These are phyloP conservation scores for Tulasnella sp. DNA, from an alignment of 768 basidiomycete species.

Conservation along the genomic window DNA sequence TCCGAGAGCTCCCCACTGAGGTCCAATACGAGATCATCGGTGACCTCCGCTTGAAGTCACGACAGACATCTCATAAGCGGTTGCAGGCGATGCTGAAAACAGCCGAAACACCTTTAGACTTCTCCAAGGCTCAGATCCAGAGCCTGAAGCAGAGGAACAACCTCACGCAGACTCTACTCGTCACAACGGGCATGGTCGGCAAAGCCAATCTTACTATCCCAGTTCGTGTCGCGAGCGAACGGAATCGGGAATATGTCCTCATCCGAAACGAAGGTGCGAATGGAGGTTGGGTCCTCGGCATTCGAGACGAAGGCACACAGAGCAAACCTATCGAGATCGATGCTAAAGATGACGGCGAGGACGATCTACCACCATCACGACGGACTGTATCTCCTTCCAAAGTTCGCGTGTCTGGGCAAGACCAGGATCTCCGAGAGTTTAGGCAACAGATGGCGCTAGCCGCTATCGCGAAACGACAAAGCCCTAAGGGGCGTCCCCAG, in stretches of 20 bases:
- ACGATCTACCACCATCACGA: conserved; percentile 31
- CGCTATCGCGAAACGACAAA: conserved; percentile 42
- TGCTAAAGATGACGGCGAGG: conserved; percentile 33
- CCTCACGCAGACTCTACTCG: conserved; percentile 84
- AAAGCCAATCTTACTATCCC: conserved; percentile 85
- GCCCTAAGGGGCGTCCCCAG: conserved; percentile 31
- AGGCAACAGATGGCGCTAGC: conserved; percentile 50
- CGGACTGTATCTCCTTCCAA: not conserved
- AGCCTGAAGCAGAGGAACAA: conserved; percentile 80
- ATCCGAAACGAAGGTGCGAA: conserved; percentile 79
- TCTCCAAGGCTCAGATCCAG: conserved; percentile 91
- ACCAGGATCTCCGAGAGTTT: conserved; percentile 54
- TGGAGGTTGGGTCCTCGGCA: conserved; percentile 92
- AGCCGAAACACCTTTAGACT: conserved; percentile 78
- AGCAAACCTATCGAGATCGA: conserved; percentile 83
- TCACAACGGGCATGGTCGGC: conserved; percentile 86
- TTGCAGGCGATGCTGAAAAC: conserved; percentile 80
- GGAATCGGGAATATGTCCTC: conserved; percentile 90
- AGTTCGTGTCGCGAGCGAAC: conserved; percentile 85
- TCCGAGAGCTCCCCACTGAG: conserved; percentile 87
- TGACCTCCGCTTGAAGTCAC: conserved; percentile 85
- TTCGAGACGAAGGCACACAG: conserved; percentile 74
- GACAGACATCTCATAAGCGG: conserved; percentile 87
- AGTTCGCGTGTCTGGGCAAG: conserved; percentile 26
- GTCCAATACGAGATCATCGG: conserved; percentile 98